phyloP scores from a whole-genome alignment of 2,329 filamentous ascomycete genomes.

The Colletotrichum gloeosporioides region DNA sequence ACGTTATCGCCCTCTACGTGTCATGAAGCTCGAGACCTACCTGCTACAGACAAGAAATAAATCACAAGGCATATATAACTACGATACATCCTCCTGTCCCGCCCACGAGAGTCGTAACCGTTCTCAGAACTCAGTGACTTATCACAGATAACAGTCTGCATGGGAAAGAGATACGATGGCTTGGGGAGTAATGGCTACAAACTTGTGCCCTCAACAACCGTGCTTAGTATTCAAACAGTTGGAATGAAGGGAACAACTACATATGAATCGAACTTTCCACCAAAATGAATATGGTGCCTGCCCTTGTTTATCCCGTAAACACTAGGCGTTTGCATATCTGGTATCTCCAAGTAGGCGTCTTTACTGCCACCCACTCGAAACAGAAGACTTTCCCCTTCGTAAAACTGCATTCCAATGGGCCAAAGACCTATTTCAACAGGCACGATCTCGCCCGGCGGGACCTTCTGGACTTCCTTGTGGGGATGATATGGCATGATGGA shows the following conservation, averaged over 20 bases:
- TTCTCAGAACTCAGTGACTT: background rate
- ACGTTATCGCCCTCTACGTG: too few species aligned
- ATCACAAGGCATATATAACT: too few species aligned
- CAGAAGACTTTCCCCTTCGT: background rate
- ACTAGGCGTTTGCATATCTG: background rate
- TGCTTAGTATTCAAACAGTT: background rate
- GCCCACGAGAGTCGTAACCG: too few species aligned
- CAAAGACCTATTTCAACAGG: background rate
- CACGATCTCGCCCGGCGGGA: background rate
- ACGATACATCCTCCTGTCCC: too few species aligned
- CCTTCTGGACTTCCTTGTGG: background rate
- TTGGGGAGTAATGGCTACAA: background rate
- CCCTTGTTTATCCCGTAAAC: background rate
- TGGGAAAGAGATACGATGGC: background rate
- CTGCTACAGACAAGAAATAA: background rate
- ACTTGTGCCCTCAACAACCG: background rate
- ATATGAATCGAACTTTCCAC: background rate
- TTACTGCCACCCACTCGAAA: background rate
- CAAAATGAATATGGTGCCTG: background rate
- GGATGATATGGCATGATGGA: background rate
- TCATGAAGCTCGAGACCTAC: background rate
- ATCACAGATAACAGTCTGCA: fast-evolving
- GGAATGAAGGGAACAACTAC: background rate
- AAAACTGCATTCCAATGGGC: background rate
- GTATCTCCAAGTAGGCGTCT: background rate